Percentiles rank a stretch among this genome's conserved stretches.
Evolutionary conservation across 495 filamentous ascomycete genomes (phyloP).

Genomic region (Penicillium robsamsonii): DNA sequence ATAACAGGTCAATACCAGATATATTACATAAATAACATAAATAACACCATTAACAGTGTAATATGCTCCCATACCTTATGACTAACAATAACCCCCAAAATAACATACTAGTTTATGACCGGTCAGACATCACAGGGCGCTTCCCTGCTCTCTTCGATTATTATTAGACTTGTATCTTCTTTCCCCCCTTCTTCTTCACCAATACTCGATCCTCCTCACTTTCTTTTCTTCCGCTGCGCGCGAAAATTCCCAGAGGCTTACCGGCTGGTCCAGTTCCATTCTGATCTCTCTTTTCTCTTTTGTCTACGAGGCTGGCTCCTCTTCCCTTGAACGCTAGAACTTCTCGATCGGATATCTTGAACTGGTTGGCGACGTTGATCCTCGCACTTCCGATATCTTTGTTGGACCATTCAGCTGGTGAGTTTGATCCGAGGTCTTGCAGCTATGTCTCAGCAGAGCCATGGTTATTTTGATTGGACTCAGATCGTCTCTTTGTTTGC

Average conservation of each 20-base stretch:
- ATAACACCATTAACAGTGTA: not conserved
- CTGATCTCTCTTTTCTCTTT: constrained; percentile 33
- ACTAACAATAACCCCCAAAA: constrained; percentile 5
- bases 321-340: constrained; percentile 14
- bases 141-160: constrained; percentile 17
- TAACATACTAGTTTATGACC: constrained; percentile 14
- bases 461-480: constrained; percentile 8
- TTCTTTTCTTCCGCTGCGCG: constrained; percentile 46
- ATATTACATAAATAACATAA: not conserved
- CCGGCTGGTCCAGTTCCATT: constrained; percentile 47
- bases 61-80: not conserved
- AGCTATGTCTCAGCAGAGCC: constrained; percentile 10
- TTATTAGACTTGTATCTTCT: constrained; percentile 26
- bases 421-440: constrained; percentile 11
- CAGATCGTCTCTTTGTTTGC: constrained; percentile 18
- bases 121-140: constrained; percentile 10
- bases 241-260: constrained; percentile 36
- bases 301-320: constrained; percentile 46
- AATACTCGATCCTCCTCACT: constrained; percentile 17
- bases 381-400: constrained; percentile 7
- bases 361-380: constrained; percentile 13
- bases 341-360: not conserved
- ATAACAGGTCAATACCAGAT: not conserved
- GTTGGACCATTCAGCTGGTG: constrained; percentile 9
- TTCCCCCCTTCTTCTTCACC: constrained; percentile 17